These are phyloP conservation scores for Eragrostis nindensis DNA, from an alignment of 176 grass and related monocot species.

Conservation along the genomic window DNA sequence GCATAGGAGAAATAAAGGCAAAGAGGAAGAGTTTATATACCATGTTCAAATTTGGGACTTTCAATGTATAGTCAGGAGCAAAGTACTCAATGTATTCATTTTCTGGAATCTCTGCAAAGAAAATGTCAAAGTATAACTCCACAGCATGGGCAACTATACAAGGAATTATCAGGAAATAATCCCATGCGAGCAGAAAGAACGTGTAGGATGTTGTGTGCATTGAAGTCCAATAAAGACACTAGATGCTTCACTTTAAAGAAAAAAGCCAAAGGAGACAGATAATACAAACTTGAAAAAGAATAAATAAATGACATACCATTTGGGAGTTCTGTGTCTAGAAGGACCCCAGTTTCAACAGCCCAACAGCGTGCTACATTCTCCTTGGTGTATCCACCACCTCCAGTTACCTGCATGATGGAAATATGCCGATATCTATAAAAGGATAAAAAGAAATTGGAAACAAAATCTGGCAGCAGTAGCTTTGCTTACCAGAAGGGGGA, in stretches of 20 bases:
- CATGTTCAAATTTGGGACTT: conserved; percentile 77
- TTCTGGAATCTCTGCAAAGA: conserved; percentile 85
- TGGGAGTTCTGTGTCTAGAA: conserved; percentile 78
- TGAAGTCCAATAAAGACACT: not conserved
- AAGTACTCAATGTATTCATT: conserved; percentile 97
- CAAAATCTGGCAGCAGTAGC: not conserved
- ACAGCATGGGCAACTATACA: conserved; percentile 11
- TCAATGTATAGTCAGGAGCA: conserved; percentile 87
- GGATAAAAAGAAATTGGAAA: conserved; percentile 2
- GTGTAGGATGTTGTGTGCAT: not conserved
- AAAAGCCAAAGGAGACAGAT: conserved; percentile 16
- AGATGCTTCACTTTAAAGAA: conserved; percentile 10
- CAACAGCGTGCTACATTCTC: conserved; percentile 99
- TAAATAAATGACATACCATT: conserved; percentile 66
- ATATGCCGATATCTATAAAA: conserved; percentile 31
- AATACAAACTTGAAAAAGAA: conserved; percentile 23
- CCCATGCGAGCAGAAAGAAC: not conserved
- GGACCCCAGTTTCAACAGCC: conserved; percentile 98
- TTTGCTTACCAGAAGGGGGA: conserved; percentile 87
- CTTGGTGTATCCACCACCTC: conserved; percentile 98
- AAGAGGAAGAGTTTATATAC: conserved; percentile 54
- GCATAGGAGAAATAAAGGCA: conserved; percentile 1
- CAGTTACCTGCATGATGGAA: conserved; percentile 75
- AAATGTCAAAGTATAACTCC: conserved; percentile 39
- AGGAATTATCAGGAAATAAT: conserved; percentile 3